Evolutionary conservation across 805 yeast species (phyloP), one percentile per base, ranked within the genome.

Genomic region (Lipomyces mesembrius): DNA sequence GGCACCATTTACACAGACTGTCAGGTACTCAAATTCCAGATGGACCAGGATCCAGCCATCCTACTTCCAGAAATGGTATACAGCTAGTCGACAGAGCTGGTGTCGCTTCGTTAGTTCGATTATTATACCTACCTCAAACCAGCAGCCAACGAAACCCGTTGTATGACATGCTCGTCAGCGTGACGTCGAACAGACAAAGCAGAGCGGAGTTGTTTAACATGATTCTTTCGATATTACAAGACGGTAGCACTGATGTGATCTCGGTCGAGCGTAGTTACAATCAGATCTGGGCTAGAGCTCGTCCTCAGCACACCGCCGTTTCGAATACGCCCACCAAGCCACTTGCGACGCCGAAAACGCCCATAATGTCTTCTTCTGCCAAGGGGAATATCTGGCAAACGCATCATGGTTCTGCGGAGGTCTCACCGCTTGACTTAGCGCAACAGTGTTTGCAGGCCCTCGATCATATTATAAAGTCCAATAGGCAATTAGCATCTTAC

Each of bases 61-160:
- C 78, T 64, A 78, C 80, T 70, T 80, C 80, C 71, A 75, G 82
- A 2, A 85, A 78, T 59, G 78, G 74, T 83, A 84, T 75, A 81
- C 90, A 96, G 2, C 77, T 93, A 69, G 82, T 91, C 63, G 97
- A 93, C 73, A 83, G 86, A 59, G 78, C 85, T 5, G 97, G 97
- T 11, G 85, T 90, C 61, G 87, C 95, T 3, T 83, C 97, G 0
- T 72, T 93, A 49, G 75, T 91, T 63, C 83, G 92, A 67, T 81
- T 91, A 58, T 79, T 91, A 2, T 93, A 90, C 78, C 81, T 89
- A 27, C 93, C 96, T 0, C 90, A 88, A 71, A 63, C 83, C 87
- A 0, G 83, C 85, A 70, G 87, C 85, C 66, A 71, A 27, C 81
- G 93, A 62, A 92, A 87, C 64, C 78, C 83, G 1, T 81, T 90